Base-by-base conservation (phyloP, 1,139 yeast species). In the Nakaseomyces sp. region DNA sequence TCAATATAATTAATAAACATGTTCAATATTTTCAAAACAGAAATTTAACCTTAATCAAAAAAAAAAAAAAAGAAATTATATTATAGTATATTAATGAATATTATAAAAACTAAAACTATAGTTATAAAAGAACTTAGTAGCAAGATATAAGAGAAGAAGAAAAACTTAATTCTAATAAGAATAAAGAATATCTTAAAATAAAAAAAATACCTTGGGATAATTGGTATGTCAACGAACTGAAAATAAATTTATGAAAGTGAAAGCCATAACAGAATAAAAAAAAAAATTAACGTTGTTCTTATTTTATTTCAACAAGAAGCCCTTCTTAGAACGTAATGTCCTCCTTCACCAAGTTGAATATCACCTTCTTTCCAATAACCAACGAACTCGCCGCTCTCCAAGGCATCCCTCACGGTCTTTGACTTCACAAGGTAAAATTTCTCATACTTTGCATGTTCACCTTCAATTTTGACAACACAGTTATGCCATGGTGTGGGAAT, bases 401-500 rank as follows among this genome's bases (percentile, higher is more conserved):
- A 48, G 1, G 70, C 70, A 40, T 65, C 64, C 37, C 49, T 53
- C 13, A 67, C 61, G 16, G 61, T 55, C 39, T 55, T 60, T 4
- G 68, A 58, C 45, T 65, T 66, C 4, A 68, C 61, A 47, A 67
- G 54, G 45, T 54, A 64, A 43, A 45, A 58, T 22, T 49, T 50
- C 10, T 55, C 52, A 29, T 53, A 56, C n/a, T 69, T 60, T 13
- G 17, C 6, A 17, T 40, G 42, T 9, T 53, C 49, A 36, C 52
- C 56, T n/a, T 69, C 60, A 42, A 74, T 61, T 42, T 69, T 68
- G 25, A 74, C 72, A 17, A 77, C 71, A 43, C 77, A 66, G 54
- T 77, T 77, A 58, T 77, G 83, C 82, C 82, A 77, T 35, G 83
- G 82, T 0, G 82, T 77, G 38, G 83, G 82, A 47, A 77, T 76